Evolutionary conservation across 164 flowering plant genomes (phyloP), one percentile per base, ranked within the genome.

Genomic region (Vitis amurensis): DNA sequence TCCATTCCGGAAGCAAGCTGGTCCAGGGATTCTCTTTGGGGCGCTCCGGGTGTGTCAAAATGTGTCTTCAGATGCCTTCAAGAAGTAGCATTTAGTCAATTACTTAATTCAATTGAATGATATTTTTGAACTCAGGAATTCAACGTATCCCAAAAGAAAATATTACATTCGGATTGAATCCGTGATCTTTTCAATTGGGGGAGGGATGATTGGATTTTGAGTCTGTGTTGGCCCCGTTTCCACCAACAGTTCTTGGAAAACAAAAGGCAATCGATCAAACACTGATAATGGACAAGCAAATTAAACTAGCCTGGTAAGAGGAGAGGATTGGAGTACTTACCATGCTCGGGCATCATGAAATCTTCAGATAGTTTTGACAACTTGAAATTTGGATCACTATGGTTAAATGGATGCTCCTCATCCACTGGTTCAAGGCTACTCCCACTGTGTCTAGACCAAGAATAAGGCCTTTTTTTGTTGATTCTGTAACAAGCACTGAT

Each of bases 211-310:
- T 29, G 78, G 85, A 50, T 59, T 58, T 50, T 82, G 97, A 61
- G 93, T 89, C 73, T 83, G 97, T 47, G 99, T 89, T 11, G 89
- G 93, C 50, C 81, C 93, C 51, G 99, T 92, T 80, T 94, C 99
- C 69, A 81, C 84, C 73, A 91, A 56, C 47, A 82, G 71, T 16
- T 91, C 94, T 91, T 91, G 90, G 58, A 62, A 71, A 67, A 72
- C 56, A 58, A 9, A 48, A 44, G 47, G 66, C 7, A 1, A 67
- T 17, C 44, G 7, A 37, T 37, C 44, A 37, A 37, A 6, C 44
- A 37, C 44, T 37, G 44, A 37, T 37, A 37, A 37, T 37, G 44
- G 7, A 37, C 44, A 37, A 37, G 44, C 4, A 37, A 37, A 37
- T 6, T 37, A n/a, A 23, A 23, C 27, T 23, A 23, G 27, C 27